Evolutionary conservation across 805 yeast genomes (phyloP).

Genomic region (Yarrowia osloensis): DNA sequence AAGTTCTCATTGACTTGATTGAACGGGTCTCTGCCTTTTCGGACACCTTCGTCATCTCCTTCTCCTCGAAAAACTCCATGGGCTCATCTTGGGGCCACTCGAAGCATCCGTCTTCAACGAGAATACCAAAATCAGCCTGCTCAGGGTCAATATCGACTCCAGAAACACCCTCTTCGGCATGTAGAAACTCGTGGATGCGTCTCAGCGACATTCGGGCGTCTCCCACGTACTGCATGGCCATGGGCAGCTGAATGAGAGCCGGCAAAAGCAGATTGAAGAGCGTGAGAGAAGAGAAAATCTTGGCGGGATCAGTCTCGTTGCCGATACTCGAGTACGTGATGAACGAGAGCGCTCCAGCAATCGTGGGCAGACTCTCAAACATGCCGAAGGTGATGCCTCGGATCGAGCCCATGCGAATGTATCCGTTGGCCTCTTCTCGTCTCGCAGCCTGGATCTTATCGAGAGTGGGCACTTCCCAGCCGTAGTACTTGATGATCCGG

Average conservation of each 20-base stretch:
- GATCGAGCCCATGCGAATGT: constrained; percentile 62
- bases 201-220: constrained; percentile 88
- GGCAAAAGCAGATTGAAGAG: constrained; percentile 70
- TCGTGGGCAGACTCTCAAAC: constrained; percentile 63
- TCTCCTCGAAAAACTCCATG: neutral
- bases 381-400: constrained; percentile 64
- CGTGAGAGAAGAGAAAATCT: constrained; percentile 68
- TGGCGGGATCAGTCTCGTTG: constrained; percentile 53
- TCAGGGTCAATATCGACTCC: constrained; percentile 33
- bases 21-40: neutral
- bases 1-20: neutral
- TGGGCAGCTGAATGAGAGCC: constrained; percentile 57
- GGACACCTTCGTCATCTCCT: neutral
- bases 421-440: constrained; percentile 57
- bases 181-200: constrained; percentile 76
- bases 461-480: constrained; percentile 80
- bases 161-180: constrained; percentile 45
- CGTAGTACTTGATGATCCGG: constrained; percentile 78
- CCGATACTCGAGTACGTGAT: constrained; percentile 50
- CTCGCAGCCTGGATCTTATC: constrained; percentile 54
- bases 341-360: constrained; percentile 67
- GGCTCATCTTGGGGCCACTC: constrained; percentile 45
- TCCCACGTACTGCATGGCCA: constrained; percentile 77
- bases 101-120: constrained; percentile 57
- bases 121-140: constrained; percentile 39